These are phyloP conservation scores for Drechslerella coelobrocha DNA, from an alignment of 2,329 filamentous ascomycete species.

Conservation along the genomic window DNA sequence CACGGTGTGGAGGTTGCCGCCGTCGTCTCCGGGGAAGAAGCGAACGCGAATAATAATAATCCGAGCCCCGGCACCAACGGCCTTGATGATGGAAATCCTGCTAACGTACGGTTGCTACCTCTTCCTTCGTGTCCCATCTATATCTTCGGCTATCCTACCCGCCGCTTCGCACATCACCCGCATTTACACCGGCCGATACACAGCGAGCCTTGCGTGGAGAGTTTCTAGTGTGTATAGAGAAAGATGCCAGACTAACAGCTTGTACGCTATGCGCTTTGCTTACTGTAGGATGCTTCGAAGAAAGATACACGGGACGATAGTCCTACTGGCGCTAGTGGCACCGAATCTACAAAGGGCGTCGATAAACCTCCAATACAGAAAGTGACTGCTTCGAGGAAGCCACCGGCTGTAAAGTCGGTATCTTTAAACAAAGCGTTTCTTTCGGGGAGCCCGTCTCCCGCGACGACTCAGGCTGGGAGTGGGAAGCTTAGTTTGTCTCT, in stretches of 20 bases:
- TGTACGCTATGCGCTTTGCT: constrained; percentile 1
- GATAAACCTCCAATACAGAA: constrained; percentile 54
- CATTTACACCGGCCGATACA: constrained; percentile 17
- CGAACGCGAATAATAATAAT: constrained; percentile 29
- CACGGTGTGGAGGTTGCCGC: constrained; percentile 58
- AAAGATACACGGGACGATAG: constrained; percentile 50
- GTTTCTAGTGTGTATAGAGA: background rate
- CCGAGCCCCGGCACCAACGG: constrained; percentile 29
- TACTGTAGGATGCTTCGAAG: constrained; percentile 35
- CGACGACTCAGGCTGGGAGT: constrained; percentile 60
- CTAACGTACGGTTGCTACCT: constrained; percentile 24
- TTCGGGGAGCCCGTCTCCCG: constrained; percentile 69
- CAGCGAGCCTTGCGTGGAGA: background rate
- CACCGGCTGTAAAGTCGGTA: constrained; percentile 80
- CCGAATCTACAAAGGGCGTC: constrained; percentile 59
- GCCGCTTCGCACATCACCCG: background rate
- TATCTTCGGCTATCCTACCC: background rate
- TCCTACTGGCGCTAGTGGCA: constrained; percentile 55
- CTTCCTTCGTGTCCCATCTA: background rate
- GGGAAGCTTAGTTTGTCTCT: constrained; percentile 59
- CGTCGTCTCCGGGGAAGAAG: constrained; percentile 54
- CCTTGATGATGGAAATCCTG: constrained; percentile 28
- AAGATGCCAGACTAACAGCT: constrained; percentile 17
- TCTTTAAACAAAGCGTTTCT: constrained; percentile 86
- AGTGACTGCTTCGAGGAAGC: constrained; percentile 66